Evolutionary conservation across 2,329 filamentous ascomycete species (phyloP), one percentile per base, ranked within the genome.

Genomic region (Phoma sp.): DNA sequence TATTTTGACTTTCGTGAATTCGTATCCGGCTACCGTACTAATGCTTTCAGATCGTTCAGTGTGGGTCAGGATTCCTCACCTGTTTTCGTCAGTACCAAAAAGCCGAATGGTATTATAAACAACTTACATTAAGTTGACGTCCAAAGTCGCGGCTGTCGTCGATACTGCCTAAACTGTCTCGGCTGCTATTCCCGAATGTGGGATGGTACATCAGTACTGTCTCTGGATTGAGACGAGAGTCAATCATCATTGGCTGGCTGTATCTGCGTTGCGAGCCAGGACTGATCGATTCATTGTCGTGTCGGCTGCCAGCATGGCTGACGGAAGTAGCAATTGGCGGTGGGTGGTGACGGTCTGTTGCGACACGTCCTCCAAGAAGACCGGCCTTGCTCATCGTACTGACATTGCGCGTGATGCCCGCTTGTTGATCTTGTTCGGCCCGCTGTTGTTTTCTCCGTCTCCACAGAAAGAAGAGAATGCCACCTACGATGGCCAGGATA

Each of bases 311-410:
- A 38, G 61, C 64, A 7, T 69, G 64, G 42, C 61, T 63, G 41
- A 66, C 50, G 18, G 61, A 69, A 7, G 71, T 72, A 7, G 60
- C 61, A 18, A 73, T 65, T 11, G 52, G 62, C 4, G 65, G 61
- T 23, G 66, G 68, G 45, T 58, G 64, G 25, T 60, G 59, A 9
- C 57, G 51, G 38, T 73, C 69, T 30, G 47, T 41, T 11, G 52
- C 51, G 14, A 50, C 35, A 9, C 54, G 54, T 22, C 61, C 58
- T 41, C 66, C 64, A 13, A 82, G 66, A 7, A 82, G 68, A 11
- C 79, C 79, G 14, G 77, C 73, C 63, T 75, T 78, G 65, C 78
- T 81, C 62, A 81, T 72, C 11, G 79, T 78, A 66, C 78, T 81
- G 14, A 74, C 73, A 50, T 81, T 80, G 18, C 79, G 71, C 9